phyloP scores from a whole-genome alignment of 169 alveolate genomes.

The Eimeria praecox region DNA sequence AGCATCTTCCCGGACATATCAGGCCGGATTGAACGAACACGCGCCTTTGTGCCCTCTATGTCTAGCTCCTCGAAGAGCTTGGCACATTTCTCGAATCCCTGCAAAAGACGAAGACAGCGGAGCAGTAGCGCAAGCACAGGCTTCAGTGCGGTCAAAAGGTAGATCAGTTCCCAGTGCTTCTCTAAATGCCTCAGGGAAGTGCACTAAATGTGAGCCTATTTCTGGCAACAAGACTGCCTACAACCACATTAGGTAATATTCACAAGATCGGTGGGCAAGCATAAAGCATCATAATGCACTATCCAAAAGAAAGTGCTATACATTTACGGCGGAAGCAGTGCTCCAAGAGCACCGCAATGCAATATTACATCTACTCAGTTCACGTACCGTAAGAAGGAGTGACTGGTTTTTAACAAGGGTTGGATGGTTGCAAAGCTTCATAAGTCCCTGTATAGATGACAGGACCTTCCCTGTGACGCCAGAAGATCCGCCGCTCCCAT shows the following conservation, averaged over 20 bases:
- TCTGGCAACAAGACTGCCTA: neutral
- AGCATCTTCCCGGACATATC: constrained; percentile 83
- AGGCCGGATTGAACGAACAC: constrained; percentile 76
- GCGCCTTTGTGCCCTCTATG: constrained; percentile 77
- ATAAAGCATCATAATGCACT: neutral
- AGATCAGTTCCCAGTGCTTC: neutral
- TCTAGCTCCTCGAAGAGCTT: constrained; percentile 79
- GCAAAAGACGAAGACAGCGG: neutral
- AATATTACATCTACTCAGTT: neutral
- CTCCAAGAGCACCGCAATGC: neutral
- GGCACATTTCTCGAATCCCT: constrained; percentile 82
- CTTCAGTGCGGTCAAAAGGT: neutral
- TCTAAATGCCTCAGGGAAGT: neutral
- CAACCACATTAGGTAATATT: neutral
- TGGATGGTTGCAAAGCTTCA: constrained; percentile 95
- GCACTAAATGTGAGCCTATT: neutral
- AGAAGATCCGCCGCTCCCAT: constrained; percentile 79
- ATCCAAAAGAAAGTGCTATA: neutral
- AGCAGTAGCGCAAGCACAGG: neutral
- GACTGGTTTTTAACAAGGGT: constrained; percentile 82
- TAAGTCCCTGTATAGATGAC: constrained; percentile 89
- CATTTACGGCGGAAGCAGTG: neutral
- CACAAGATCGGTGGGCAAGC: neutral
- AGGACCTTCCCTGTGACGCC: constrained; percentile 87
- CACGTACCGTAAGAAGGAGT: constrained; percentile 50